Conservation (phyloP, 176 grass and related monocot genomes). For the Poa annua region DNA sequence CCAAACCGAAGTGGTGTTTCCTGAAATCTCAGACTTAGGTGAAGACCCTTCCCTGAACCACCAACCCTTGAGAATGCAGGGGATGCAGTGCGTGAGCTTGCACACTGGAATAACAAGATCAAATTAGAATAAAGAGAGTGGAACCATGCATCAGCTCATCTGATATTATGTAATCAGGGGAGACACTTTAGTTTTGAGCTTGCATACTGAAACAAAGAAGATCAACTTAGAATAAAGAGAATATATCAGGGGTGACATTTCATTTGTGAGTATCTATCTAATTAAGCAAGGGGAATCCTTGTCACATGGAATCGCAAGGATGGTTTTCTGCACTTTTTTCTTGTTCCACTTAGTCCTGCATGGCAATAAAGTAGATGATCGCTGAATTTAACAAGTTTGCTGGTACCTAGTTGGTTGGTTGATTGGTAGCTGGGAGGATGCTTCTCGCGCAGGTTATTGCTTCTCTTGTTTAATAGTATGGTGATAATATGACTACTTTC, state of each 20-base stretch:
- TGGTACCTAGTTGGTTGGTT: background rate
- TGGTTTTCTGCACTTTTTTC: background rate
- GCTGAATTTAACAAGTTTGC: background rate
- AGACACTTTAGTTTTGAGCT: no score
- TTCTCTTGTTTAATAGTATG: background rate
- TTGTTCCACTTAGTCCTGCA: background rate
- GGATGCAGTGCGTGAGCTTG: background rate
- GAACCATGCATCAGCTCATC: background rate
- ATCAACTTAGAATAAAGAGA: no score
- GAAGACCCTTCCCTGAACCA: background rate
- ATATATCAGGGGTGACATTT: no score
- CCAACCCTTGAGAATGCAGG: background rate
- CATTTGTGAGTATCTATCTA: background rate
- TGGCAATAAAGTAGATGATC: no score
- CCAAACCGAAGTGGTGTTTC: slow-evolving; percentile 2
- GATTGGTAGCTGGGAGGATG: background rate
- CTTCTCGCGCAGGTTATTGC: background rate
- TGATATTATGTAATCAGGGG: background rate
- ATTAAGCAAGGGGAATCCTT: background rate
- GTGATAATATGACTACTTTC: background rate
- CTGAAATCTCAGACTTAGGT: background rate
- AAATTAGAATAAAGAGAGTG: background rate
- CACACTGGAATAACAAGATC: background rate
- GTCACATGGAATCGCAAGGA: background rate
- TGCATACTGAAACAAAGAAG: no score